Percentiles rank a stretch among this genome's conserved stretches.
phyloP scores from a whole-genome alignment of 768 basidiomycete genomes.

The Lanmaoa rubissima region DNA sequence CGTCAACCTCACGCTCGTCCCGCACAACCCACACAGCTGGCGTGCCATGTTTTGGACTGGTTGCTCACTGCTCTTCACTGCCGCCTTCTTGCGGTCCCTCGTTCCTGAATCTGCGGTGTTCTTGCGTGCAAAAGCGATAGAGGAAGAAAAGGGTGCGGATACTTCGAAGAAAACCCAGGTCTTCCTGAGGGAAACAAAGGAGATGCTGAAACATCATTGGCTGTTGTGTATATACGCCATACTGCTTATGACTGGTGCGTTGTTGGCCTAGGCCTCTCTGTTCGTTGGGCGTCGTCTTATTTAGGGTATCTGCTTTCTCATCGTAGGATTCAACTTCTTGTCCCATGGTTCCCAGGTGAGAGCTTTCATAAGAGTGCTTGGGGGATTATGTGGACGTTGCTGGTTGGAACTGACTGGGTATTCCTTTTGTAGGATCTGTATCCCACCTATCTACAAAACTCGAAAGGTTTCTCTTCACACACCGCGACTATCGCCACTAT shows the following conservation, averaged over 20 bases:
- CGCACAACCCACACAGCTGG: conserved; percentile 48
- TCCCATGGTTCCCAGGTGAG: conserved; percentile 67
- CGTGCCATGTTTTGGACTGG: conserved; percentile 81
- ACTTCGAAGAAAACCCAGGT: conserved; percentile 55
- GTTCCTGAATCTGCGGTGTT: conserved; percentile 83
- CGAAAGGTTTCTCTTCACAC: conserved; percentile 59
- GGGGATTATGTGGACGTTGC: background rate
- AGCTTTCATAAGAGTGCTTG: background rate
- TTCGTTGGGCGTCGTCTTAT: background rate
- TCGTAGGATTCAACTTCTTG: conserved; percentile 69
- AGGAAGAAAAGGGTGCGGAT: conserved; percentile 37
- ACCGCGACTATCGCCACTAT: conserved; percentile 75
- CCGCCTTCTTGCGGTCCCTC: conserved; percentile 61
- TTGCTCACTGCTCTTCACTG: conserved; percentile 64
- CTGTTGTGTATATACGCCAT: conserved; percentile 78
- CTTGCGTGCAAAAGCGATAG: conserved; percentile 57
- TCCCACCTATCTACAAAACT: conserved; percentile 66
- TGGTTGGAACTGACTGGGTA: background rate
- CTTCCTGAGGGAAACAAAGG: conserved; percentile 70
- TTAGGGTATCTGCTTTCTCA: background rate
- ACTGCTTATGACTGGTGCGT: conserved; percentile 67
- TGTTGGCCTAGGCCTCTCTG: background rate
- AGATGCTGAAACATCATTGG: conserved; percentile 86
- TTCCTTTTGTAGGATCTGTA: conserved; percentile 56
- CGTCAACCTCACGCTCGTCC: conserved; percentile 67